Evolutionary conservation across 164 flowering plant genomes (phyloP), one percentile per base, ranked within the genome.

Genomic region (Liriodendron chinense): DNA sequence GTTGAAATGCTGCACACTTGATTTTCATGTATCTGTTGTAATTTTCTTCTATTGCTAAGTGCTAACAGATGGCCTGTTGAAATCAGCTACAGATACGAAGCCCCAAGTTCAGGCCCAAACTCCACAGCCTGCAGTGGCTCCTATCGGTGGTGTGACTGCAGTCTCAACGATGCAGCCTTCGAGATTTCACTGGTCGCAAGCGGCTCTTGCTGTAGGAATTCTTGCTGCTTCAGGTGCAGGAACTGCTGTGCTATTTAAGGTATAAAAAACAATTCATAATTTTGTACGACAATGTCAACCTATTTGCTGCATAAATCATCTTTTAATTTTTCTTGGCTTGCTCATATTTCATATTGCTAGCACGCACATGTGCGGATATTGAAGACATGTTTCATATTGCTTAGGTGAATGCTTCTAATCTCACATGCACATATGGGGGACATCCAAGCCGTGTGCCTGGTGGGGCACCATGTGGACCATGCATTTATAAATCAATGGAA

Each of bases 161-260:
- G 65, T 80, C 71, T 82, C 86, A 34, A 74, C 85, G 0, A 57
- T 84, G 43, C 16, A 77, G 1, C 72, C 34, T 23, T 75, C 84
- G 56, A 74, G 84, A 18, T 90, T 91, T 86, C 90, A 87, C 72
- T 96, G 99, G 99, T 86, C 87, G 47, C 96, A 94, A 83, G 94
- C 88, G 73, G 28, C 90, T 78, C 63, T 86, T 82, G 92, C 91
- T 74, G 82, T 93, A n/a, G 97, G 99, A 22, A 59, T 91, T 47
- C 79, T 96, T 67, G 96, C 96, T 76, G 91, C 79, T 77, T 90
- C 98, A 66, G 98, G 99, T 79, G 96, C 94, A 82, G 98, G 98
- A 75, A 88, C 97, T 69, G 94, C 89, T 25, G 71, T 94, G 34
- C 66, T 94, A 56, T 70, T 94, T 47, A 96, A 94, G 98, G 99